Conservation (phyloP, 1,139 yeast species). For the Sugiyamaella xylanicola region DNA sequence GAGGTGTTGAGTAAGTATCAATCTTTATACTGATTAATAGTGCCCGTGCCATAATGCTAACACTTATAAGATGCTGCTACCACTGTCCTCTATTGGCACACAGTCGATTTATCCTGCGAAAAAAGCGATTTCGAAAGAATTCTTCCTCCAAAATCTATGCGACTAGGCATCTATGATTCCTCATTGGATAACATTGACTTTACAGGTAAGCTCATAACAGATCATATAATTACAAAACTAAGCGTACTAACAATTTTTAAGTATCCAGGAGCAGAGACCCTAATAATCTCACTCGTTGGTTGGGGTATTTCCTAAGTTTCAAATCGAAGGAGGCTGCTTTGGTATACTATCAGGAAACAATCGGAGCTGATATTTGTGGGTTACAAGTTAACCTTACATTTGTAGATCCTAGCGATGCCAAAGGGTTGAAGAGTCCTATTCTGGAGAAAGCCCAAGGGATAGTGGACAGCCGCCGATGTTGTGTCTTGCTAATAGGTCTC, state of each 20-base stretch:
- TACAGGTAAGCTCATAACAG: conserved; percentile 19
- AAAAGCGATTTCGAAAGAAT: conserved; percentile 41
- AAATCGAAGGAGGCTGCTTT: conserved; percentile 52
- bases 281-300: conserved; percentile 47
- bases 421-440: conserved; percentile 35
- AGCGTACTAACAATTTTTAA: conserved; percentile 9
- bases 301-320: conserved; percentile 58
- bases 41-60: background rate
- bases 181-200: conserved; percentile 30
- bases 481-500: conserved; percentile 45
- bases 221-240: background rate
- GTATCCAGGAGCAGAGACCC: conserved; percentile 56
- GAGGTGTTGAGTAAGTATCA: conserved; percentile 8
- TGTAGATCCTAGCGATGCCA: conserved; percentile 39
- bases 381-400: conserved; percentile 50
- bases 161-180: conserved; percentile 24
- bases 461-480: conserved; percentile 33
- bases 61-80: conserved; percentile 26
- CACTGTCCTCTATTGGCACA: conserved; percentile 41
- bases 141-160: conserved; percentile 33
- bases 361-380: conserved; percentile 55
- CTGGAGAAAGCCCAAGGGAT: conserved; percentile 38
- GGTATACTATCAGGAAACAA: conserved; percentile 53
- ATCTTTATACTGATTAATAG: background rate
- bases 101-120: conserved; percentile 37